Conservation (phyloP, 2,329 filamentous ascomycete genomes). For the Cylindrodendrum hubeiense region DNA sequence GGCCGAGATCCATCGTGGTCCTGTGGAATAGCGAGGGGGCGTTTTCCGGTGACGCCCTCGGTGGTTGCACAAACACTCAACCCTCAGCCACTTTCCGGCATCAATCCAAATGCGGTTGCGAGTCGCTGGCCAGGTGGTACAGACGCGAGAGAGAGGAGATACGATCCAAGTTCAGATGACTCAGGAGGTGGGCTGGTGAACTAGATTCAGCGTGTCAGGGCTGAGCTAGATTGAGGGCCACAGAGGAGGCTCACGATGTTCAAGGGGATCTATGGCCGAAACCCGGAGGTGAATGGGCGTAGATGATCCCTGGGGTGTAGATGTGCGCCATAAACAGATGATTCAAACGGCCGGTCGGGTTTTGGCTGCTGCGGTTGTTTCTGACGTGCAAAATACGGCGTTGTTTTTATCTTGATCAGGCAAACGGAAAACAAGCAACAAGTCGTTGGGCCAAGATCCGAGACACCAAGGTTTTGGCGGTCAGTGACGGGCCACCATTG, state of each 20-base stretch:
- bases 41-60: conserved; percentile 39
- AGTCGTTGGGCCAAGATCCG: conserved; percentile 38
- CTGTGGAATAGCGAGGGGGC: conserved; percentile 51
- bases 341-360: background rate
- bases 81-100: conserved; percentile 21
- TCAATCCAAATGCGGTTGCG: background rate
- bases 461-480: conserved; percentile 36
- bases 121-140: conserved; percentile 6
- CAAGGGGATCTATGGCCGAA: background rate
- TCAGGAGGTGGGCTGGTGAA: background rate
- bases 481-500: conserved; percentile 29
- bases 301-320: no score
- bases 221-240: background rate
- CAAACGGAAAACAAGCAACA: conserved; percentile 10
- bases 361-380: background rate
- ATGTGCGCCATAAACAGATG: background rate
- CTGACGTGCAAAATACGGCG: no score
- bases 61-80: conserved; percentile 37
- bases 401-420: background rate
- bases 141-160: background rate
- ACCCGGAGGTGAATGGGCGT: no score
- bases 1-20: conserved; percentile 44
- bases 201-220: background rate
- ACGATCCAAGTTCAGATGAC: background rate
- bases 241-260: background rate